Conservation (phyloP, 192 early-diverging fungal species). For the Podila epigama region DNA sequence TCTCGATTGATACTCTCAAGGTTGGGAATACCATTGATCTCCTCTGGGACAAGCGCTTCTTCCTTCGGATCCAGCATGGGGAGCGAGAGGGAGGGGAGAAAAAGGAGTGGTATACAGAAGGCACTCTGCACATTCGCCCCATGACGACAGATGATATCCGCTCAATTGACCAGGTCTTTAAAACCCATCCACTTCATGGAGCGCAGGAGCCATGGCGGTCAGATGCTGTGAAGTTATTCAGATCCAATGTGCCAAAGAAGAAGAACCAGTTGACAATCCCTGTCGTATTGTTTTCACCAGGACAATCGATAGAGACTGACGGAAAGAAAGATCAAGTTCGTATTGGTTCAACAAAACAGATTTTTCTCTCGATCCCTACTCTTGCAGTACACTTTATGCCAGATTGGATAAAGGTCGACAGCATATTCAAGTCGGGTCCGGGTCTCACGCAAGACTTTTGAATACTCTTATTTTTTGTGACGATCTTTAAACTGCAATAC, state of each 20-base stretch:
- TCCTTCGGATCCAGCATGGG: conserved; percentile 3
- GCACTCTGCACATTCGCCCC: not conserved
- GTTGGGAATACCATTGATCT: not conserved
- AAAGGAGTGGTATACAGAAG: not conserved
- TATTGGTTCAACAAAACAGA: no score
- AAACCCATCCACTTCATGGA: not conserved
- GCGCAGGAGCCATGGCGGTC: not conserved
- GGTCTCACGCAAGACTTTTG: not conserved
- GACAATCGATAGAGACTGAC: not conserved
- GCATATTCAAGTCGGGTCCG: conserved; percentile 33
- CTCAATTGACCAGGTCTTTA: not conserved
- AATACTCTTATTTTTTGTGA: not conserved
- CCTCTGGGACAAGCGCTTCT: conserved; percentile 40
- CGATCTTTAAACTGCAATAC: no score
- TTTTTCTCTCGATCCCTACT: conserved; percentile 26
- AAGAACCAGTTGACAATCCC: conserved; percentile 24
- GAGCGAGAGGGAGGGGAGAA: not conserved
- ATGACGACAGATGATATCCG: conserved; percentile 6
- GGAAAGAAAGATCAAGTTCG: no score
- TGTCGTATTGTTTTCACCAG: not conserved
- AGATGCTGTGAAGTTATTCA: conserved; percentile 19
- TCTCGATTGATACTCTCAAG: not conserved
- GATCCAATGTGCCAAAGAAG: conserved; percentile 9
- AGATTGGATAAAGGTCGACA: not conserved
- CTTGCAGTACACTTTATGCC: conserved; percentile 8